Evolutionary conservation across 352 stramenopile genomes (phyloP).

Genomic region (Phytopythium oedochilum): DNA sequence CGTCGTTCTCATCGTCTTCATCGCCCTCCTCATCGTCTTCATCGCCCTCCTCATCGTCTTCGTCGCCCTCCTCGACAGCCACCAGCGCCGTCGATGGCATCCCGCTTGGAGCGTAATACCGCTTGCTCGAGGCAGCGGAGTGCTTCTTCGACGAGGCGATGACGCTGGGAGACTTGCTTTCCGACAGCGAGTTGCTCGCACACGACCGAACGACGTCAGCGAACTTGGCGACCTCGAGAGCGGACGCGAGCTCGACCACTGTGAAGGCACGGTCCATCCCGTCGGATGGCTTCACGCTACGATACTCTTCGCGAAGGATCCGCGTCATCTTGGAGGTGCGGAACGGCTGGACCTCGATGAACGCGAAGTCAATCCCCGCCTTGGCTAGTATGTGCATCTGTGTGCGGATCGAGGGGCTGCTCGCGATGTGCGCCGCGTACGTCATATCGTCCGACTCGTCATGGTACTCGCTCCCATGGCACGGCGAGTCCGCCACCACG

Average conservation of each 20-base stretch:
- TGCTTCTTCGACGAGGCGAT: slow-evolving; percentile 8
- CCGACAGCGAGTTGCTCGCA: slow-evolving; percentile 19
- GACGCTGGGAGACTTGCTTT: slow-evolving; percentile 20
- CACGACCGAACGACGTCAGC: slow-evolving; percentile 8
- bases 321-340: slow-evolving; percentile 25
- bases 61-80: neutral
- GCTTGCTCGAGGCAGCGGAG: neutral
- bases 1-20: no score
- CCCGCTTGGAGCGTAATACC: neutral
- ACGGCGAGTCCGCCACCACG: slow-evolving; percentile 27
- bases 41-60: neutral
- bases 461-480: slow-evolving; percentile 29
- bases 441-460: slow-evolving; percentile 1
- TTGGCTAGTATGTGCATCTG: slow-evolving; percentile 25
- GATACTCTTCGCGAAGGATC: slow-evolving; percentile 23
- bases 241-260: slow-evolving; percentile 11
- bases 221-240: slow-evolving; percentile 13
- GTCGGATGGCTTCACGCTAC: slow-evolving; percentile 1
- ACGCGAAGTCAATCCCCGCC: slow-evolving; percentile 33
- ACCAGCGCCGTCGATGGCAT: neutral
- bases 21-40: no score
- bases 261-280: slow-evolving; percentile 16
- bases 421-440: slow-evolving; percentile 13
- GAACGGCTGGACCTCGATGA: slow-evolving; percentile 22
- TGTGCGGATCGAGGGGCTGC: slow-evolving; percentile 23